phyloP scores from a whole-genome alignment of 208 protist species.

The Trypanosoma conorhini region DNA sequence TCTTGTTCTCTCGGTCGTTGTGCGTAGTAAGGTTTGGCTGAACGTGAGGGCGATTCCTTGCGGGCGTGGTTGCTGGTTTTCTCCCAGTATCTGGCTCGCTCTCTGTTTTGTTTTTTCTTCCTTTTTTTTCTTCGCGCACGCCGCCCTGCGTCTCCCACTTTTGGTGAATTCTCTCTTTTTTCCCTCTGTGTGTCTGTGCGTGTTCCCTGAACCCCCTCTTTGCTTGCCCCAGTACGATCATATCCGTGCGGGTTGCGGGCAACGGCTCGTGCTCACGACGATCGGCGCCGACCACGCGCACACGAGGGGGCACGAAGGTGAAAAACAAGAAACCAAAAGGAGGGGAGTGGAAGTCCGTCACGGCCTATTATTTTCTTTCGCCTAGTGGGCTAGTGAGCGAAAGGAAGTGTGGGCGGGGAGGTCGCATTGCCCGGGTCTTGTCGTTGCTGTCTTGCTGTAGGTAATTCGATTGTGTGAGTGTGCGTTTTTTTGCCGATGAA shows the following conservation, averaged over 20 bases:
- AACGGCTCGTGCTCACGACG: not conserved
- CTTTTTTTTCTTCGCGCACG: not conserved
- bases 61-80: not conserved
- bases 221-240: not conserved
- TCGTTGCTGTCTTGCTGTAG: slow-evolving; percentile 9
- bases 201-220: not conserved
- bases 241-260: not conserved
- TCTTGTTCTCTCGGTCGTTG: not conserved
- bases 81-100: not conserved
- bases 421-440: not conserved
- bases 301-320: not conserved
- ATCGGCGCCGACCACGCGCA: not conserved
- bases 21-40: not conserved
- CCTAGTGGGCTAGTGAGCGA: not conserved
- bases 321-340: not conserved
- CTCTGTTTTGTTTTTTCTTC: not conserved
- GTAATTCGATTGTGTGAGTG: not conserved
- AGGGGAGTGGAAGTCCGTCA: not conserved
- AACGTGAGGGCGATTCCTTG: not conserved
- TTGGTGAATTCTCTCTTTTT: not conserved
- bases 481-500: slow-evolving; percentile 14
- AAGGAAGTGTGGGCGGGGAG: not conserved
- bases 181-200: too few species aligned
- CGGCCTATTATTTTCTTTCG: not conserved
- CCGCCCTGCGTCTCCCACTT: not conserved